phyloP scores from a whole-genome alignment of 352 stramenopile genomes.

The Phytophthora melonis region DNA sequence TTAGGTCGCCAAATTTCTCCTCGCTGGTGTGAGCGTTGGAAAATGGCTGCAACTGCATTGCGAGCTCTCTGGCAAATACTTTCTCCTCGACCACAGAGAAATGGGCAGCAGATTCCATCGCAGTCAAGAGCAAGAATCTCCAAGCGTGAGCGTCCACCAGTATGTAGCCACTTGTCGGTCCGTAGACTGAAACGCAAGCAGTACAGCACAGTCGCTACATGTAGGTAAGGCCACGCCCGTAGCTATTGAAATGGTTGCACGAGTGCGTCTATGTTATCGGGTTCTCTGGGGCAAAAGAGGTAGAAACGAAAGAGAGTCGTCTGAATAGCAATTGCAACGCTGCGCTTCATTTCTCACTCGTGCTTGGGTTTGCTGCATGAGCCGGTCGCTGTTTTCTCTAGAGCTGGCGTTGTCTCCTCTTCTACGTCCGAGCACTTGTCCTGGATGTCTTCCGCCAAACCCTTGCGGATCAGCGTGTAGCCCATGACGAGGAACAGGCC shows the following conservation, averaged over 20 bases:
- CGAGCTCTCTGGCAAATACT: slow-evolving; percentile 2
- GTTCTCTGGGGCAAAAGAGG: slow-evolving; percentile 28
- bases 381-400: slow-evolving; percentile 16
- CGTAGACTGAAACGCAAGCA: slow-evolving; percentile 1
- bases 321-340: slow-evolving; percentile 28
- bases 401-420: slow-evolving; percentile 13
- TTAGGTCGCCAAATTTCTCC: background rate
- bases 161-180: background rate
- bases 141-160: no score
- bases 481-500: slow-evolving; percentile 55
- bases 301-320: slow-evolving; percentile 19
- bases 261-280: slow-evolving; percentile 29
- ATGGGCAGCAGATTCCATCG: slow-evolving; percentile 2
- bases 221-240: background rate
- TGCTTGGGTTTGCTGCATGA: slow-evolving; percentile 38
- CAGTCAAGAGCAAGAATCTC: background rate
- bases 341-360: slow-evolving; percentile 35
- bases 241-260: slow-evolving; percentile 22
- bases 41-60: background rate
- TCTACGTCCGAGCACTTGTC: slow-evolving; percentile 42
- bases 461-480: slow-evolving; percentile 46
- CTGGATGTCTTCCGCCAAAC: slow-evolving; percentile 48
- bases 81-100: background rate
- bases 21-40: background rate
- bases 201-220: background rate